Evolutionary conservation across 345 rosid genomes (phyloP).

Genomic region (Pugionium cornutum): DNA sequence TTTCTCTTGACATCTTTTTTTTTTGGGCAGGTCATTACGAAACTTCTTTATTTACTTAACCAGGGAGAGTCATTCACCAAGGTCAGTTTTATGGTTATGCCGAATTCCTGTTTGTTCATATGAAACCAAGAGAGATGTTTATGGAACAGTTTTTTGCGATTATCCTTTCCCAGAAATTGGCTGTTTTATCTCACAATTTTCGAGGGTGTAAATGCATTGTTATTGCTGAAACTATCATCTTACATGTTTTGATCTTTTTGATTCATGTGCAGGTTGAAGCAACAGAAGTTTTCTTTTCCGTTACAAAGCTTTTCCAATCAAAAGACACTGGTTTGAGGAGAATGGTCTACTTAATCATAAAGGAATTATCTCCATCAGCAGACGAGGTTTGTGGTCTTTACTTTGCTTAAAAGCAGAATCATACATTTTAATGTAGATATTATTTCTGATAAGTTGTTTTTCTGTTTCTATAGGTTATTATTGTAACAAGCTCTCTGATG

Average conservation of each 20-base stretch:
- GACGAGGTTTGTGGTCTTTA: conserved; percentile 70
- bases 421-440: not conserved
- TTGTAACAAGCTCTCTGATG: conserved; percentile 97
- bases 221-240: not conserved
- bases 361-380: conserved; percentile 94
- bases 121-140: not conserved
- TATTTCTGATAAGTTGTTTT: conserved; percentile 11
- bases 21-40: conserved; percentile 73
- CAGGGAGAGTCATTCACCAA: conserved; percentile 94
- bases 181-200: too few species aligned
- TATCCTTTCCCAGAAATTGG: too few species aligned
- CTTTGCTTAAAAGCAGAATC: not conserved
- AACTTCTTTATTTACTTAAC: conserved; percentile 89
- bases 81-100: conserved; percentile 44
- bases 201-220: not conserved
- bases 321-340: conserved; percentile 92
- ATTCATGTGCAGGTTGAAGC: conserved; percentile 67
- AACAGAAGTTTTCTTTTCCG: conserved; percentile 95
- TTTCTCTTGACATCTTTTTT: too few species aligned
- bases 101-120: not conserved
- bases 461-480: conserved; percentile 62
- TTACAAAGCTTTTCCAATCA: conserved; percentile 95
- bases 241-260: not conserved
- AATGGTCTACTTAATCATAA: conserved; percentile 96
- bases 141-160: not conserved